Base-by-base conservation (phyloP, 257 asterid species). In the Salvia rosmarinus region DNA sequence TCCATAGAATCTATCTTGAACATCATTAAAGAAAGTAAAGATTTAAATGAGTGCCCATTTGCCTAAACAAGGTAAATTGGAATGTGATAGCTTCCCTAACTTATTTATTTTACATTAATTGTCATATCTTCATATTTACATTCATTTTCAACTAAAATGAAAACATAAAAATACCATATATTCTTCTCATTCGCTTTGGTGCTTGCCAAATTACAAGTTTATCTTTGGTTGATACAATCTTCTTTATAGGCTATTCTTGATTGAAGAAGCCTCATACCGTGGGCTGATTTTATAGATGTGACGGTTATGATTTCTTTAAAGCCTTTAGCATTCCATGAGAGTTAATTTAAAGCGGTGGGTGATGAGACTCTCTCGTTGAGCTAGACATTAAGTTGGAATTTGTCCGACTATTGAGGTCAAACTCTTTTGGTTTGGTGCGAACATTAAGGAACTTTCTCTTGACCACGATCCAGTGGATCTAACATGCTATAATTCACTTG, bases 31-130 rank as follows among this genome's bases (percentile, higher is more conserved):
- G 40, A 67, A 20, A 13, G 7, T 3, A 12, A n/a, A 19, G n/a
- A 47, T 14, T 47, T 47, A n/a, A 14, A 1, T 14, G 3, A 14
- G 54, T 47, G 1, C 54, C 3, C 20, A 14, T 4, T 47, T 47
- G 20, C 20, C 19, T 14, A 14, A 47, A 47, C 20, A 47, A n/a
- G 54, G 20, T n/a, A 47, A 42, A 47, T 14, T 14, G 7, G 23
- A 43, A 43, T 64, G 40, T 43, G 54, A 63, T 63, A 12, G 32
- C 69, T 64, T 64, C 12, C 68, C 54, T 16, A 20, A 19, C 13
- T 62, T 40, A 17, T 40, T 9, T 61, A 4, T 39, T 62, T 16
- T 62, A 7, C 35, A 40, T 10, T 62, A 21, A 9, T 4, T 34
- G 16, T 23, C 23, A 23, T 23, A 9, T 3, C 13, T 54, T 23